Base-by-base conservation (phyloP, 345 rosid species). In the Aquilaria sinensis region DNA sequence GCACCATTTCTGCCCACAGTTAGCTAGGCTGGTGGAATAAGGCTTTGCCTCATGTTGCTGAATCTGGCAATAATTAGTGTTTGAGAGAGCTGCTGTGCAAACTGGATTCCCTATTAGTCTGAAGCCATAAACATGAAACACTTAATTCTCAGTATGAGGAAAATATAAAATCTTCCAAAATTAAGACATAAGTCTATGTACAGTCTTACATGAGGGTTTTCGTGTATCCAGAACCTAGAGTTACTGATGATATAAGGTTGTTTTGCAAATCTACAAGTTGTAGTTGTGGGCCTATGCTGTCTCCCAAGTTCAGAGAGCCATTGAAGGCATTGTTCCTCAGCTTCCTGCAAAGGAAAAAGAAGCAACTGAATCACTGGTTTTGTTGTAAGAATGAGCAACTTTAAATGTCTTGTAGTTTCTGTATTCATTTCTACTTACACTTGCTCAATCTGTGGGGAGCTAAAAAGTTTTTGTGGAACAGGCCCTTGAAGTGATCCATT, bases 71-170 rank as follows among this genome's bases (percentile, higher is more conserved):
- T 86, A 90, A 47, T 74, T 81, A 43, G 90, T 76, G 69, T 84
- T 90, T 50, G 81, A 74, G 57, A 77, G 79, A 58, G 82, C 80
- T 47, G 81, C 67, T 31, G 70, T 65, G 72, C 99, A 94, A 30
- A 90, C 96, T 0, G 97, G 97, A 69, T 94, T 94, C 62, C 97
- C 97, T 47, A 86, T 56, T 63, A 94, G 93, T 64, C 97, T 90
- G 78, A 54, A 54, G 51, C 59, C 43, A 72, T 51, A 59, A 64
- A 60, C 48, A 9, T 37, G n/a, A 55, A 46, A 67, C 14, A 48
- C 56, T 56, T 65, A 64, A 63, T 47, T 2, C 37, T 41, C 61
- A 31, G 10, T 23, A 33, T 8, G 12, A 34, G 47, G 14, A 31
- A n/a, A 12, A 55, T 29, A 58, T 15, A 70, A 10, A 23, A 13